Conservation (phyloP, 2,329 filamentous ascomycete genomes). For the Fusarium citri region DNA sequence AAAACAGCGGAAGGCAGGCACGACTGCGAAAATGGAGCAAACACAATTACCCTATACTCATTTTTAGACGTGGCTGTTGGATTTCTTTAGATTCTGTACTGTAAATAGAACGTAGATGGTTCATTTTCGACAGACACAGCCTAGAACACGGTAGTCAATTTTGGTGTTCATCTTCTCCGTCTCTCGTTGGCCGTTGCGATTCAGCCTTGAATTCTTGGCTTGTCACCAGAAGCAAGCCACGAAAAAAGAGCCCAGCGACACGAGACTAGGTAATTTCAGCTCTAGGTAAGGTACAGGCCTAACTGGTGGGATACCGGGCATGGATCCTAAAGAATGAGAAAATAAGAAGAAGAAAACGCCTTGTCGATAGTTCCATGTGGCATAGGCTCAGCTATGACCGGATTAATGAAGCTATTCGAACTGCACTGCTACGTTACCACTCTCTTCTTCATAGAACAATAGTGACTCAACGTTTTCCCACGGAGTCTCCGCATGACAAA, state of each 20-base stretch:
- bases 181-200: conserved; percentile 14
- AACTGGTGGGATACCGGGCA: neutral
- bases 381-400: neutral
- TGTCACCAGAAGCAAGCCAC: conserved; percentile 7
- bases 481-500: conserved; percentile 14
- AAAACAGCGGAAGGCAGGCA: neutral
- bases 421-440: neutral
- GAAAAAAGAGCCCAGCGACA: neutral
- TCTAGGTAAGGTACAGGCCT: neutral
- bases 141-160: conserved; percentile 5
- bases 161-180: conserved; percentile 4
- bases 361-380: neutral
- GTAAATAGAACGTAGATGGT: neutral
- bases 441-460: neutral
- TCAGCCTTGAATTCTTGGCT: conserved; percentile 27
- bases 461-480: neutral
- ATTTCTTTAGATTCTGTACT: neutral
- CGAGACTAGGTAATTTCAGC: conserved; percentile 10
- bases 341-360: conserved; percentile 6
- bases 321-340: neutral
- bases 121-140: neutral
- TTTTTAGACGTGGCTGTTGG: neutral
- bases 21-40: neutral
- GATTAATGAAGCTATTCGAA: neutral
- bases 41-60: neutral